Evolutionary conservation across 1,284 basidiomycete genomes (phyloP).

Genomic region (Mrakiaceae sp.): DNA sequence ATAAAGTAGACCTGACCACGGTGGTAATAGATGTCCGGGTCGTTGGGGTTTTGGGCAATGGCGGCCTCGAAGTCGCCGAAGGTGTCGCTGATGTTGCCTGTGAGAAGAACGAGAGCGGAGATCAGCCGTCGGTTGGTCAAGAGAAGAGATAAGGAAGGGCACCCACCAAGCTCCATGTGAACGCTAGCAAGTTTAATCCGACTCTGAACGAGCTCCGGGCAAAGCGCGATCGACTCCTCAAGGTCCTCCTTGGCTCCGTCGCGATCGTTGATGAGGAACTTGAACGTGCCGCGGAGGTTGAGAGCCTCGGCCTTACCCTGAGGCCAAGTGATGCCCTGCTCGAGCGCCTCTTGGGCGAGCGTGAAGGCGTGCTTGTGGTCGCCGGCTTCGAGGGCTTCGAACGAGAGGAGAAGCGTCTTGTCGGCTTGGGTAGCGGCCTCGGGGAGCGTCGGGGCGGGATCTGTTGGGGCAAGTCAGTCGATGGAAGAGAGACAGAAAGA

Average conservation of each 20-base stretch:
- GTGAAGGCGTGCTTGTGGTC: slow-evolving; percentile 76
- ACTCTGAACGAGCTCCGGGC: slow-evolving; percentile 71
- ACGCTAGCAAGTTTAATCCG: slow-evolving; percentile 97
- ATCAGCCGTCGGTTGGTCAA: not conserved
- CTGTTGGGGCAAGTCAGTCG: slow-evolving; percentile 31
- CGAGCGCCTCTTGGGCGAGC: slow-evolving; percentile 73
- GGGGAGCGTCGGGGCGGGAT: slow-evolving; percentile 61
- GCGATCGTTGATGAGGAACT: slow-evolving; percentile 85
- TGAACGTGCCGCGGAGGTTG: slow-evolving; percentile 92
- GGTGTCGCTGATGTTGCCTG: slow-evolving; percentile 54
- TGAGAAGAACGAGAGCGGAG: not conserved
- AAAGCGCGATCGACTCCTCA: slow-evolving; percentile 59
- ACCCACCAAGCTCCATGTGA: slow-evolving; percentile 79
- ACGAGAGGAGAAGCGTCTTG: slow-evolving; percentile 64
- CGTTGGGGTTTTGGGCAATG: slow-evolving; percentile 65
- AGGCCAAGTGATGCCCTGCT: slow-evolving; percentile 67
- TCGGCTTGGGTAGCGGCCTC: slow-evolving; percentile 68
- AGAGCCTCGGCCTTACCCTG: slow-evolving; percentile 72
- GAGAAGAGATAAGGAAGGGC: not conserved
- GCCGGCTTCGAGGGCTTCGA: slow-evolving; percentile 73
- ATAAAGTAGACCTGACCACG: slow-evolving; percentile 98
- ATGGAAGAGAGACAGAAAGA: not conserved
- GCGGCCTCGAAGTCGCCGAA: slow-evolving; percentile 89
- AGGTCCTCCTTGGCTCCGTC: slow-evolving; percentile 76
- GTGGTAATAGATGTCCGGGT: slow-evolving; percentile 98